Percentiles rank a stretch among this genome's conserved stretches.
Conservation (phyloP, 1,284 basidiomycete genomes). For the Boletus albobrunnescens region DNA sequence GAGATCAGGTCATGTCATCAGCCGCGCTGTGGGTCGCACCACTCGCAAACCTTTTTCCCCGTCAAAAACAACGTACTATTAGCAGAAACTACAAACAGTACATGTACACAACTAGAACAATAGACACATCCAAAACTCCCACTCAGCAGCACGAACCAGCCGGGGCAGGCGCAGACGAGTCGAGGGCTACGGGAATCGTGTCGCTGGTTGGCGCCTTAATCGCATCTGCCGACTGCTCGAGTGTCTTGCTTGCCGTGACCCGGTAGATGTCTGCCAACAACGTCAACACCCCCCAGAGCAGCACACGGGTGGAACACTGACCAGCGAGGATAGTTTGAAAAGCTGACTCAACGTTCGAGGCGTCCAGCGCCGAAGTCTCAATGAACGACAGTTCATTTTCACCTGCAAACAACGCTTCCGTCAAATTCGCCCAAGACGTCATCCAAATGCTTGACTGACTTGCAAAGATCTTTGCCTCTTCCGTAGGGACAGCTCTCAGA, state of each 20-base stretch:
- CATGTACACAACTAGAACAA: constrained; percentile 18
- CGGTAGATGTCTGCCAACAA: constrained; percentile 79
- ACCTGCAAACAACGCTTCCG: constrained; percentile 32
- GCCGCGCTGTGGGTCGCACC: constrained; percentile 73
- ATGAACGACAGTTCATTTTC: constrained; percentile 91
- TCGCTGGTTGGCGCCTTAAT: constrained; percentile 69
- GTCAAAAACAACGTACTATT: constrained; percentile 18
- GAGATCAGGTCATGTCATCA: constrained; percentile 79
- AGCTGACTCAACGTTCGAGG: constrained; percentile 94
- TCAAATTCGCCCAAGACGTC: not conserved
- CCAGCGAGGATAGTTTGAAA: constrained; percentile 98
- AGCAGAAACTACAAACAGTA: constrained; percentile 21
- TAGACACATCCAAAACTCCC: constrained; percentile 20
- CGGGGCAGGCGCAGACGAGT: constrained; percentile 36
- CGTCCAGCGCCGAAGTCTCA: constrained; percentile 99
- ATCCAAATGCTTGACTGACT: constrained; percentile 47
- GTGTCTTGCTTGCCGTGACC: constrained; percentile 85
- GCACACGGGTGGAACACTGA: constrained; percentile 35
- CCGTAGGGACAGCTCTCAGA: constrained; percentile 91
- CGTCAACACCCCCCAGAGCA: constrained; percentile 5
- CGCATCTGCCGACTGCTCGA: constrained; percentile 75
- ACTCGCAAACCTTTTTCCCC: constrained; percentile 54
- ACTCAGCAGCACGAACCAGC: constrained; percentile 43
- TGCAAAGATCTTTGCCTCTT: constrained; percentile 85
- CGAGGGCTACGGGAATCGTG: constrained; percentile 70